phyloP scores from a whole-genome alignment of 345 rosid genomes.

The Citrus sp. region DNA sequence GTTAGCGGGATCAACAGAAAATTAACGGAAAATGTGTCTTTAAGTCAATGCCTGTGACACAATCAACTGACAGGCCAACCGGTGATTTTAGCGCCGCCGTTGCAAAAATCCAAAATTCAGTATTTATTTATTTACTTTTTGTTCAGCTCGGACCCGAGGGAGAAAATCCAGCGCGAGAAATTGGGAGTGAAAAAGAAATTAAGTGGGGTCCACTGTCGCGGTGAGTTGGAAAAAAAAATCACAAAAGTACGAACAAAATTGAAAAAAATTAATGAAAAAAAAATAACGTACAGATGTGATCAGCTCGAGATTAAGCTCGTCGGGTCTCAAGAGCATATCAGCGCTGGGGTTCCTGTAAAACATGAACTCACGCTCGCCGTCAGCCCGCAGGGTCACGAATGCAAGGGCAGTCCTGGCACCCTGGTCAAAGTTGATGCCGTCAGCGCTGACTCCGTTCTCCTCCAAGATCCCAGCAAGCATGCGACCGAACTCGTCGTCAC shows the following conservation, averaged over 20 bases:
- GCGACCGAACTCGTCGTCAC: slow-evolving; percentile 93
- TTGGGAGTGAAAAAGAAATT: too few species aligned
- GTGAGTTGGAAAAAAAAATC: background rate
- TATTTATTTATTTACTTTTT: too few species aligned
- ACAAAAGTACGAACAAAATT: too few species aligned
- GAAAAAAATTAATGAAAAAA: background rate
- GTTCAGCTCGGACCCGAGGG: background rate
- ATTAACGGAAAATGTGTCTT: too few species aligned
- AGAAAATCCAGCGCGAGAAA: background rate
- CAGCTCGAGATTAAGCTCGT: slow-evolving; percentile 80
- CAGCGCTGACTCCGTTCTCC: slow-evolving; percentile 64
- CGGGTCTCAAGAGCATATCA: slow-evolving; percentile 85
- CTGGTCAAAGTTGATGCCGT: slow-evolving; percentile 81
- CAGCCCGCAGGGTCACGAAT: slow-evolving; percentile 88
- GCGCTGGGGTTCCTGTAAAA: slow-evolving; percentile 96
- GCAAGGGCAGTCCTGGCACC: slow-evolving; percentile 98
- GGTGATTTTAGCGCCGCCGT: background rate
- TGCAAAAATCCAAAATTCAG: background rate
- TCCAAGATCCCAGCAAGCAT: slow-evolving; percentile 95
- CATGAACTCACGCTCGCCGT: slow-evolving; percentile 98
- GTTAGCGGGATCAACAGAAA: background rate
- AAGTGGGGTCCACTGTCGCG: background rate
- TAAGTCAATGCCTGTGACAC: background rate
- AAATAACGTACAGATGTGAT: slow-evolving; percentile 70
- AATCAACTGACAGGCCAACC: background rate